Evolutionary conservation across 176 grass and related monocot species (phyloP).

Genomic region (Neostapfia colusana): DNA sequence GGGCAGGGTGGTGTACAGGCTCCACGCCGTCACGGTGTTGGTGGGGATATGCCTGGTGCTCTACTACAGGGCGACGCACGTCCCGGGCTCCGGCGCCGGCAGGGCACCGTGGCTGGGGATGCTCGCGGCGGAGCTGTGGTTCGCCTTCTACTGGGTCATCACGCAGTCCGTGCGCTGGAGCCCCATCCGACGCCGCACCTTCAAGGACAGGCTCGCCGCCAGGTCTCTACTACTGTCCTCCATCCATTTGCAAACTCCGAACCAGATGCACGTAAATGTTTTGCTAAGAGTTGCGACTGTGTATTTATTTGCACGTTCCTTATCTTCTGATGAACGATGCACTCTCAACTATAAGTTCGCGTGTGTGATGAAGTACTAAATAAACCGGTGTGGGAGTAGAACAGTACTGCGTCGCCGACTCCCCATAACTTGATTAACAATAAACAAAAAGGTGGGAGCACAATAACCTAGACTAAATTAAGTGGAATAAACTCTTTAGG

Average conservation of each 20-base stretch:
- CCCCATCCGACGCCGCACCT: slow-evolving; percentile 47
- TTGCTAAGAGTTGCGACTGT: not conserved
- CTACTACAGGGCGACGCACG: slow-evolving; percentile 40
- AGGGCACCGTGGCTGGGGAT: slow-evolving; percentile 57
- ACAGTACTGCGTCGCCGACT: not conserved
- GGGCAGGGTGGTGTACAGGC: slow-evolving; percentile 41
- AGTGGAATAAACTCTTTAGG: not conserved
- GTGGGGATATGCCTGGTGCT: slow-evolving; percentile 54
- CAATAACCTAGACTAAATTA: not conserved
- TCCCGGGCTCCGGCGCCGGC: slow-evolving; percentile 35
- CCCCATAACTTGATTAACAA: not conserved
- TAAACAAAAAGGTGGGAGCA: not conserved
- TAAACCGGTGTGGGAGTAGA: not conserved
- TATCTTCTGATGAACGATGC: not conserved
- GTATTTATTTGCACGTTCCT: not conserved
- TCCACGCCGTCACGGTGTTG: slow-evolving; percentile 52
- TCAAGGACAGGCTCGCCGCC: slow-evolving; percentile 54
- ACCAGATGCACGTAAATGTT: not conserved
- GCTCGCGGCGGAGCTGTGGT: slow-evolving; percentile 66
- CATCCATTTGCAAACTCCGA: not conserved
- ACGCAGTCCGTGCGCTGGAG: slow-evolving; percentile 71
- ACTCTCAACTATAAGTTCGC: not conserved
- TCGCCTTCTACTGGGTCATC: slow-evolving; percentile 70
- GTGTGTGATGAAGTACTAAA: not conserved
- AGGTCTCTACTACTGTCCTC: slow-evolving; percentile 52